Evolutionary conservation across 2,329 filamentous ascomycete genomes (phyloP).

Genomic region (Aspergillus novofumigatus): DNA sequence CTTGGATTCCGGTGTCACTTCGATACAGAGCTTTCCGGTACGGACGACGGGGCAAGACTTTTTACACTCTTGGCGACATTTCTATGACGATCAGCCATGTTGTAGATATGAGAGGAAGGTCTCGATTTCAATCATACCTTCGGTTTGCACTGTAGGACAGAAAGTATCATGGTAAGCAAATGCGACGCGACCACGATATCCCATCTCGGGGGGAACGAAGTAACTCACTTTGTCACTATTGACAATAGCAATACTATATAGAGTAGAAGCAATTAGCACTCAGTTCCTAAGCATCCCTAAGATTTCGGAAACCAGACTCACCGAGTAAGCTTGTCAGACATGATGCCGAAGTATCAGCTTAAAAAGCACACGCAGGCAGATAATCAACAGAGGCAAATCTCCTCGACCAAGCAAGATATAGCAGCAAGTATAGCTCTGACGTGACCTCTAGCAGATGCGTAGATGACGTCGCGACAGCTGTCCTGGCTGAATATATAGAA

Average conservation of each 20-base stretch:
- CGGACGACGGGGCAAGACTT: slow-evolving; percentile 97
- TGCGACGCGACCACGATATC: slow-evolving; percentile 36
- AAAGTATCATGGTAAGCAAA: slow-evolving; percentile 38
- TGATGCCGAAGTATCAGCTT: slow-evolving; percentile 44
- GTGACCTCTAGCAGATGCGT: slow-evolving; percentile 3
- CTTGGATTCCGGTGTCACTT: slow-evolving; percentile 81
- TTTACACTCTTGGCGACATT: slow-evolving; percentile 99
- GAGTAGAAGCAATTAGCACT: slow-evolving; percentile 11
- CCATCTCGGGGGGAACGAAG: slow-evolving; percentile 27
- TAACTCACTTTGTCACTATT: slow-evolving; percentile 85
- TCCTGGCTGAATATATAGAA: slow-evolving; percentile 7
- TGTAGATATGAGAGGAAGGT: neutral
- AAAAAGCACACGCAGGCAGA: slow-evolving; percentile 5
- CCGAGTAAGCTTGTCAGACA: slow-evolving; percentile 95
- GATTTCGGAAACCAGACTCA: slow-evolving; percentile 44
- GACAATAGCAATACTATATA: slow-evolving; percentile 88
- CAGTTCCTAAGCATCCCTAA: neutral
- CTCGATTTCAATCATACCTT: slow-evolving; percentile 54
- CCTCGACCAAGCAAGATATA: slow-evolving; percentile 5
- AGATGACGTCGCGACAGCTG: slow-evolving; percentile 13
- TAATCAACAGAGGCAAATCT: slow-evolving; percentile 2
- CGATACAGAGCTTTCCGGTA: slow-evolving; percentile 95
- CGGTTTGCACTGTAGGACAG: slow-evolving; percentile 68
- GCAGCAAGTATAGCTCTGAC: slow-evolving; percentile 1
- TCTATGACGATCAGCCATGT: slow-evolving; percentile 51